Conservation (phyloP, 768 basidiomycete genomes). For the Mycena epipterygia region DNA sequence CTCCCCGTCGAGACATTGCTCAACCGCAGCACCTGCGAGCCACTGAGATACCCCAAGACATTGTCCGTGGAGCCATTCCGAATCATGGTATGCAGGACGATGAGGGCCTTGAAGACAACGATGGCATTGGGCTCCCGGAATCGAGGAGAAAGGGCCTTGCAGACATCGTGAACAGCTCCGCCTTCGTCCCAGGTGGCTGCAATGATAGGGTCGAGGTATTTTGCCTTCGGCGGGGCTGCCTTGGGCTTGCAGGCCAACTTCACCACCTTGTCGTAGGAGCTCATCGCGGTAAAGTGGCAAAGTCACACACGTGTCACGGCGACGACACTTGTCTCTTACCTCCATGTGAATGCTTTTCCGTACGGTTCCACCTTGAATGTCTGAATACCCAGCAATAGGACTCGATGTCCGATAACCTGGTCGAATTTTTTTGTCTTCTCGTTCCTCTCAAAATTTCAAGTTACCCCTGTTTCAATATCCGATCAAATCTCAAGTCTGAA, state of each 20-base stretch:
- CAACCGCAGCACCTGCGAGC: constrained; percentile 84
- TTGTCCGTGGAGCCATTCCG: constrained; percentile 97
- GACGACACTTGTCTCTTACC: neutral
- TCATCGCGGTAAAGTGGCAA: constrained; percentile 21
- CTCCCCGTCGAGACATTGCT: constrained; percentile 84
- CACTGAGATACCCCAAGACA: constrained; percentile 85
- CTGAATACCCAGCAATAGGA: no score
- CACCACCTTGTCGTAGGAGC: constrained; percentile 86
- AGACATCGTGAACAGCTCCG: constrained; percentile 93
- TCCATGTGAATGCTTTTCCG: neutral
- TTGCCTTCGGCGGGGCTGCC: constrained; percentile 94
- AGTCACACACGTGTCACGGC: constrained; percentile 1
- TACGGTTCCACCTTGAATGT: no score
- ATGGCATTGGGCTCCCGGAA: constrained; percentile 94
- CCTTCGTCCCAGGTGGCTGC: constrained; percentile 98
- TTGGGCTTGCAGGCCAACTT: constrained; percentile 99
- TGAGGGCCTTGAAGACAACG: constrained; percentile 97
- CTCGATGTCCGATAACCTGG: no score
- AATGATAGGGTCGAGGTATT: constrained; percentile 98
- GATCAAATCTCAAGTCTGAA: no score
- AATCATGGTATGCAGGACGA: constrained; percentile 97
- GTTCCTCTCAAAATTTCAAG: no score
- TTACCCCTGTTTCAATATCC: no score
- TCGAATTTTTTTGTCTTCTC: no score
- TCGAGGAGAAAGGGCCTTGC: constrained; percentile 86